Conservation (phyloP, 257 asterid species). For the Rehmannia glutinosa region DNA sequence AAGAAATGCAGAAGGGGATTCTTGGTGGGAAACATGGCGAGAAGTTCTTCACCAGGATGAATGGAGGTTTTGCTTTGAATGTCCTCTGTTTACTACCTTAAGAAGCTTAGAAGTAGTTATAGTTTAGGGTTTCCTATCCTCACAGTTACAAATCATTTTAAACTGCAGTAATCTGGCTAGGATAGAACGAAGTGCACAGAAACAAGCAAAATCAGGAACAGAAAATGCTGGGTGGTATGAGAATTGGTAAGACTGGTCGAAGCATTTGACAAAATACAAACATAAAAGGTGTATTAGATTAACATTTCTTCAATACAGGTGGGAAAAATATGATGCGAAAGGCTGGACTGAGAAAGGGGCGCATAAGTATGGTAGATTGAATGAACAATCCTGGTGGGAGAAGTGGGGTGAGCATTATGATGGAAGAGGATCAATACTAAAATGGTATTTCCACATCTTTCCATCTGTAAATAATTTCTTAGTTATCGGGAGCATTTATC, state of each 20-base stretch:
- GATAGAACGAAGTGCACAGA: conserved; percentile 98
- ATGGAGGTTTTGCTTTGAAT: conserved; percentile 71
- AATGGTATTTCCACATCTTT: conserved; percentile 59
- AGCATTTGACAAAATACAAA: not conserved
- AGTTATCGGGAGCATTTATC: not conserved
- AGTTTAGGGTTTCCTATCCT: not conserved
- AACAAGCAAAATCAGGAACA: conserved; percentile 96
- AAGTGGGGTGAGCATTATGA: conserved; percentile 99
- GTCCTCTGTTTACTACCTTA: not conserved
- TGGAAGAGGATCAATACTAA: conserved; percentile 94
- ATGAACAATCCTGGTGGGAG: conserved; percentile 99
- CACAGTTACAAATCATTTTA: conserved; percentile 1
- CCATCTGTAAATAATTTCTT: no score
- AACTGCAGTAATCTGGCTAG: conserved; percentile 90
- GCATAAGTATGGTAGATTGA: conserved; percentile 90
- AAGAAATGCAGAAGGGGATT: conserved; percentile 86
- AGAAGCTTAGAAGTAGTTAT: not conserved
- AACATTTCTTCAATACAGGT: conserved; percentile 50
- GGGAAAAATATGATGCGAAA: conserved; percentile 98
- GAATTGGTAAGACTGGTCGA: conserved; percentile 65
- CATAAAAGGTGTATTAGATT: not conserved
- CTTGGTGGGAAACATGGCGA: conserved; percentile 99
- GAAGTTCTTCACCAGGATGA: conserved; percentile 98
- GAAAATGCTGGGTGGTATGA: conserved; percentile 98
- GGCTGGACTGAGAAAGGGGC: conserved; percentile 99